These are phyloP conservation scores for Lactuca sativa DNA, from an alignment of 129 eudicot species.

Conservation along the genomic window DNA sequence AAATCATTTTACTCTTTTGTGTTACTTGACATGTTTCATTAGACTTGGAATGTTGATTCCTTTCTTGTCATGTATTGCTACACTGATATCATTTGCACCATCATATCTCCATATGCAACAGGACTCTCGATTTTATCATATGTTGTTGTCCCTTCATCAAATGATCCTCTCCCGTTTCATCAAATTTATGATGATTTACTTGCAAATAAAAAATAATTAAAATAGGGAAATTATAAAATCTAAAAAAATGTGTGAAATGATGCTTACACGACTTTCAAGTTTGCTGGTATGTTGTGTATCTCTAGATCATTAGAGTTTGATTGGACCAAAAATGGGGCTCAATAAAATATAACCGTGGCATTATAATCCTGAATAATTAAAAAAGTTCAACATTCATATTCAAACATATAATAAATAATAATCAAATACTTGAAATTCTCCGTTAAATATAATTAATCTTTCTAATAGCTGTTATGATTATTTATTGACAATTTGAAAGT, in stretches of 20 bases:
- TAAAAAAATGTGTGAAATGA: neutral
- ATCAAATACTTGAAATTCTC: too few species aligned
- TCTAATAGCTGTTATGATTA: too few species aligned
- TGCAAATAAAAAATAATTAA: neutral
- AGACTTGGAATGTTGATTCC: too few species aligned
- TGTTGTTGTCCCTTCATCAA: constrained; percentile 67
- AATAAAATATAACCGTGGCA: constrained; percentile 86
- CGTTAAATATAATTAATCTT: too few species aligned
- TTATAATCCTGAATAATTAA: constrained; percentile 62
- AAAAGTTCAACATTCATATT: too few species aligned
- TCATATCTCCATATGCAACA: constrained; percentile 35
- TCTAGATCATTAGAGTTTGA: constrained; percentile 85
- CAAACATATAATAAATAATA: too few species aligned
- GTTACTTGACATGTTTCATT: too few species aligned
- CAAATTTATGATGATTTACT: neutral
- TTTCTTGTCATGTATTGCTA: too few species aligned
- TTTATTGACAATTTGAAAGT: too few species aligned
- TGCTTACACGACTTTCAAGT: constrained; percentile 86
- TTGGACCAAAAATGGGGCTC: constrained; percentile 95
- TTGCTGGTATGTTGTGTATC: constrained; percentile 65
- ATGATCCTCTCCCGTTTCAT: constrained; percentile 73
- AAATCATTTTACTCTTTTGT: too few species aligned
- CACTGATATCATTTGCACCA: too few species aligned
- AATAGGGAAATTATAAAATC: neutral
- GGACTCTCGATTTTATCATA: constrained; percentile 79